Percentiles rank a stretch among this genome's conserved stretches.
These are phyloP conservation scores for Neofusicoccum cordaticola DNA, from an alignment of 2,329 filamentous ascomycete species.

Conservation along the genomic window DNA sequence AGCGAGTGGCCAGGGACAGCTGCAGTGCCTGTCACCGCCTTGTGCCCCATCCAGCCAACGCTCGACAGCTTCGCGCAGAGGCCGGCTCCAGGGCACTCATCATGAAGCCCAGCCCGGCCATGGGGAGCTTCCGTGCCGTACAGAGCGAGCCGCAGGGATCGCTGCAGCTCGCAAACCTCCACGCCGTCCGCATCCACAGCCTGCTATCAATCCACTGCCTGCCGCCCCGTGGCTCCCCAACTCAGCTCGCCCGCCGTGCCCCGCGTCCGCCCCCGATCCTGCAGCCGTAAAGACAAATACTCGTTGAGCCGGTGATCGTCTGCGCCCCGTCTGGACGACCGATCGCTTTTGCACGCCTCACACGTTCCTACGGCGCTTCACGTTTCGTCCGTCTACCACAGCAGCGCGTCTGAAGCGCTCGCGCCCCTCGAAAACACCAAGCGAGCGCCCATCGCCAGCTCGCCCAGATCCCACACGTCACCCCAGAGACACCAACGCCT, in stretches of 20 bases:
- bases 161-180: background rate
- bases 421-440: background rate
- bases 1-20: conserved; percentile 16
- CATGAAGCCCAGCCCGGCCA: background rate
- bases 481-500: background rate
- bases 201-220: conserved; percentile 1
- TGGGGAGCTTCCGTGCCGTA: conserved; percentile 21
- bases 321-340: background rate
- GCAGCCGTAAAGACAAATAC: background rate
- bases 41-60: background rate
- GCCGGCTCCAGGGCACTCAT: background rate
- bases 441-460: no score
- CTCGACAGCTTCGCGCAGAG: background rate
- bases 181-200: background rate
- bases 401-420: background rate
- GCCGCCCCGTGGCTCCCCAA: background rate
- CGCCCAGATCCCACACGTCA: background rate
- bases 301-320: background rate
- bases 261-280: no score
- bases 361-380: conserved; percentile 14
- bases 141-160: conserved; percentile 21
- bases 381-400: conserved; percentile 11
- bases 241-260: background rate
- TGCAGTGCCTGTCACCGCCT: conserved; percentile 14
- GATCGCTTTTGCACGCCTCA: conserved; percentile 6